Evolutionary conservation across 2,329 filamentous ascomycete genomes (phyloP), one percentile per base, ranked within the genome.

Genomic region (Penicillium paneum): DNA sequence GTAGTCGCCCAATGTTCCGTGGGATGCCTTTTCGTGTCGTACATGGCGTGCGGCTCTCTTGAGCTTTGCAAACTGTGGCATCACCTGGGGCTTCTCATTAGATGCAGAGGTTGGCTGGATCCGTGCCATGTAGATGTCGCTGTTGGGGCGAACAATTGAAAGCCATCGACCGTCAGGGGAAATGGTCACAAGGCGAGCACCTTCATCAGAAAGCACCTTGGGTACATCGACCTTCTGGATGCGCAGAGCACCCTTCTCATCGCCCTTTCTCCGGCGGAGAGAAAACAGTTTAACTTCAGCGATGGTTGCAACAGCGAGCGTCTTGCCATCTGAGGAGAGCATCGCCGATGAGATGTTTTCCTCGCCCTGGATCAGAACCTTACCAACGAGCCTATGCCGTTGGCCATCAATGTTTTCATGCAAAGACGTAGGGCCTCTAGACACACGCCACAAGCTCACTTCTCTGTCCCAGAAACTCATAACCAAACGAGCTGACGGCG

Each of bases 381-480:
- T 87, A 54, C 86, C 88, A 31, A 91, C 79, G 8, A 90, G 78
- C 58, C 61, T 70, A 54, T 74, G 70, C 42, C 66, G 67, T 56
- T 70, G 68, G 11, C 65, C 67, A 40, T 73, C 71, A 3, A 73
- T 67, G 29, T 72, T 69, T 44, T 82, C 77, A 17, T 72, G 65
- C 42, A 66, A 54, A 31, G 81, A 70, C 80, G 84, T 57, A 79
- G 70, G 56, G 65, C 69, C 64, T 70, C 75, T 63, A 32, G 71
- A 69, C 21, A 89, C 75, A 38, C 79, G 83, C 91, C 92, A 99
- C 57, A 99, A 83, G 63, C 88, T 86, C 45, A 97, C 80, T 70
- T 95, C 89, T 52, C 88, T 83, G 61, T 93, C 90, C 91, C 92
- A 97, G 89, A 91, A 97, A 71, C 90, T 90, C 66, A 94, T 83